phyloP scores from a whole-genome alignment of 139 green algal genomes.

The Auxenochlorella pyrenoidosa region DNA sequence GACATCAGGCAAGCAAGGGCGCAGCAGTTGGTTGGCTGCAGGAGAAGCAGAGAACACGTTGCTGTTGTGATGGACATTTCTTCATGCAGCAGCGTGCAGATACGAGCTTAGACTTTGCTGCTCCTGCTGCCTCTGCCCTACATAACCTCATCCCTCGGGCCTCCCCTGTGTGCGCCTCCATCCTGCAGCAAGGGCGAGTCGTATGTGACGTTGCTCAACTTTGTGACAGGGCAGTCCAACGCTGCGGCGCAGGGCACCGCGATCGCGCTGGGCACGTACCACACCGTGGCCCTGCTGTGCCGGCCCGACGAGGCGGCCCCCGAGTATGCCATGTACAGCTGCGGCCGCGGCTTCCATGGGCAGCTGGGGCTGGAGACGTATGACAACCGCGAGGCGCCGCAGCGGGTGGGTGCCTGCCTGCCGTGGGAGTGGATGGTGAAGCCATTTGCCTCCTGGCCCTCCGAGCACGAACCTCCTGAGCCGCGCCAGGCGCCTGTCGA shows the following conservation, averaged over 20 bases:
- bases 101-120: too few relatives aligned
- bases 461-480: too few relatives aligned
- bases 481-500: too few relatives aligned
- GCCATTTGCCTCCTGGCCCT: too few relatives aligned
- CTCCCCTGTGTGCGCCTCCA: neutral
- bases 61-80: too few relatives aligned
- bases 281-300: constrained; percentile 69
- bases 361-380: constrained; percentile 75
- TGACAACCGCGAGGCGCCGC: constrained; percentile 34
- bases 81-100: neutral
- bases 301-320: constrained; percentile 43
- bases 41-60: too few relatives aligned
- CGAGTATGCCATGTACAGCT: constrained; percentile 47
- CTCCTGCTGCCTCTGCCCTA: too few relatives aligned
- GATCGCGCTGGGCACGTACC: constrained; percentile 73
- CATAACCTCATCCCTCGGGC: neutral
- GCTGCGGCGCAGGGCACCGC: constrained; percentile 76
- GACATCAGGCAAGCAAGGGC: constrained; percentile 49
- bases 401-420: constrained; percentile 22
- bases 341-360: constrained; percentile 81
- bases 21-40: too few relatives aligned
- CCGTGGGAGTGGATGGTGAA: too few relatives aligned
- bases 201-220: constrained; percentile 71
- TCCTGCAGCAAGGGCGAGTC: constrained; percentile 66
- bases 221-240: constrained; percentile 71